A percentile compares a stretch with the other conserved stretches of the same genome.
Evolutionary conservation across 768 basidiomycete genomes (phyloP).

Genomic region (Podaxis pistillaris): DNA sequence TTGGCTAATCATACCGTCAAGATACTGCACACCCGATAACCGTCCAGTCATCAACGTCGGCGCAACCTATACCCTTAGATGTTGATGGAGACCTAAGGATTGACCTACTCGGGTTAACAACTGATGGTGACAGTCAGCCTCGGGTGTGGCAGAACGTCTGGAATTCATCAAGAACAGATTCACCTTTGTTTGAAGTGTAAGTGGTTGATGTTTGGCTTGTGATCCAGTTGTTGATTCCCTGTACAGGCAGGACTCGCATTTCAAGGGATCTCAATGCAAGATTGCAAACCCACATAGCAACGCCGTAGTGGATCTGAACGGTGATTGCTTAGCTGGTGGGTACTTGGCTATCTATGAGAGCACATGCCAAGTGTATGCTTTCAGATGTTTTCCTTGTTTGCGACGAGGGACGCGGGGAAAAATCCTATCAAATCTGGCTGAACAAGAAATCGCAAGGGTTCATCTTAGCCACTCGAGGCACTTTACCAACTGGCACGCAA

Average conservation of each 20-base stretch:
- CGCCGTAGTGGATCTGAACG: conserved; percentile 90
- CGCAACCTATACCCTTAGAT: conserved; percentile 88
- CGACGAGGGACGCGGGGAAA: conserved; percentile 53
- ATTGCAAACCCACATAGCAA: conserved; percentile 92
- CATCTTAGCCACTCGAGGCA: conserved; percentile 59
- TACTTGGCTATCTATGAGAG: not conserved
- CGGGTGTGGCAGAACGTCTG: conserved; percentile 82
- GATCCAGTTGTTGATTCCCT: not conserved
- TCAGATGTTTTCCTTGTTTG: conserved; percentile 90
- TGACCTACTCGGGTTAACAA: conserved; percentile 74
- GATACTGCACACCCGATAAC: conserved; percentile 44
- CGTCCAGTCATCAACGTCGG: conserved; percentile 60
- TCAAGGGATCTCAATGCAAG: conserved; percentile 65
- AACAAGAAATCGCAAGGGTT: conserved; percentile 82
- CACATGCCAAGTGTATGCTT: not conserved
- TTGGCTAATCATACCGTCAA: conserved; percentile 17
- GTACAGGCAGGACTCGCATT: conserved; percentile 54
- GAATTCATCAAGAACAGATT: conserved; percentile 54
- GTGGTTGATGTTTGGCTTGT: conserved; percentile 21
- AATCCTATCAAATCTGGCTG: conserved; percentile 88
- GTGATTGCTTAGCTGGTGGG: conserved; percentile 90
- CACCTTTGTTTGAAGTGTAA: conserved; percentile 68
- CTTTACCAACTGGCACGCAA: conserved; percentile 75
- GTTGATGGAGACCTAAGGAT: conserved; percentile 86
- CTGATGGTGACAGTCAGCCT: conserved; percentile 38